phyloP scores from a whole-genome alignment of 495 filamentous ascomycete species.

The Annulohypoxylon moriforme region DNA sequence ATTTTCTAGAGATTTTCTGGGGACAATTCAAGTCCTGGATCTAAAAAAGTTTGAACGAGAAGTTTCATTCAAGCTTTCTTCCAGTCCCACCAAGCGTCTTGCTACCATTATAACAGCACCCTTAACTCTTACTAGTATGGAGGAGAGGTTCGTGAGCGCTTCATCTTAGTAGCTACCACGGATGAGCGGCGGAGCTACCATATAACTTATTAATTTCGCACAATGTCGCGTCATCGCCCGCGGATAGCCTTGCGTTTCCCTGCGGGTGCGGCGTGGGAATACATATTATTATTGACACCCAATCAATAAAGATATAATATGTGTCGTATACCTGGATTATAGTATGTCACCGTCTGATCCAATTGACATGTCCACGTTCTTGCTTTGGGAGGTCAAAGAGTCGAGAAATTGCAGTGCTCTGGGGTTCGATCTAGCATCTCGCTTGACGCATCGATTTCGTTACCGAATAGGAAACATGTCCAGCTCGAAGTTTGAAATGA shows the following conservation, averaged over 20 bases:
- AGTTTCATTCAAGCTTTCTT: background rate
- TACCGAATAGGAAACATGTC: constrained; percentile 6
- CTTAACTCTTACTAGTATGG: background rate
- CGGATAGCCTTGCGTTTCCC: background rate
- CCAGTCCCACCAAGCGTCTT: background rate
- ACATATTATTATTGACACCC: background rate
- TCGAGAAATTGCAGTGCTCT: background rate
- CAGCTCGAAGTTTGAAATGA: constrained; percentile 25
- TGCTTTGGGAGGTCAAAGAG: constrained; percentile 1
- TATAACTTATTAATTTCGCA: background rate
- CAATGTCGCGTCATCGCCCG: constrained; percentile 3
- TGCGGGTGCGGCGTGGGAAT: background rate
- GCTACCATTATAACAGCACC: background rate
- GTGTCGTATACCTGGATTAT: background rate
- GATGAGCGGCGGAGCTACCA: background rate
- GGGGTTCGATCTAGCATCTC: background rate
- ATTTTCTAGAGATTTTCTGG: constrained; percentile 5
- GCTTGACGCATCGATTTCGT: background rate
- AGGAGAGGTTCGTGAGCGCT: background rate
- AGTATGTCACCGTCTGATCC: background rate
- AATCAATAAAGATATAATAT: background rate
- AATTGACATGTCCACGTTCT: background rate
- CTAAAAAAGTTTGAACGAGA: background rate
- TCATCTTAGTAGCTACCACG: background rate
- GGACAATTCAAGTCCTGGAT: background rate